Evolutionary conservation across 106 monocot species (phyloP), one percentile per base, ranked within the genome.

Genomic region (Vanilla planifolia): DNA sequence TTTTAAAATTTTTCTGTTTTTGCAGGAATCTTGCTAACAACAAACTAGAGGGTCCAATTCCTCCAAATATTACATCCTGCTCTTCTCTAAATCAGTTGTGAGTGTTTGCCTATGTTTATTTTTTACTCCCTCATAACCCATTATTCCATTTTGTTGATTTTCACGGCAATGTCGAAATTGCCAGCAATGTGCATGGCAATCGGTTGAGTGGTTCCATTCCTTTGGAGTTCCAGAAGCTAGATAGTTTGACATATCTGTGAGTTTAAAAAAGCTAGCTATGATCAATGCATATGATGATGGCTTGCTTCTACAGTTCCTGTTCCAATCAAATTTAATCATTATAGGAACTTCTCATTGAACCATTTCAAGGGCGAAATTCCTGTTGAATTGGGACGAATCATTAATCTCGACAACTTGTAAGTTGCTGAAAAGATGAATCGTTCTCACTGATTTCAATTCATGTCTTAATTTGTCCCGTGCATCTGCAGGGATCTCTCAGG

Each of bases 371-470:
- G 92, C 7, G 15, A 62, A 27, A 82, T 98, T 69, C 98, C 91
- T 10, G 10, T 70, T 45, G 87, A 98, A 55, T 65, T 98, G 27
- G 98, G 98, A 4, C 77, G 50, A 55, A 88, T 91, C 20, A 41
- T 98, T 48, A 98, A 98, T 62, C 92, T 98, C 45, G 98, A 98
- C 50, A 92, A 91, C 10, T 74, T 98, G 94, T 98, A 80, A 81
- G 79, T 17, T 33, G 9, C 34, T 35, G 1, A 35, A 35, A 20
- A 34, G 57, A 20, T 19, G 57, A 57, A 57, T 36, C 15, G 35
- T 57, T 14, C 34, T 57, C 35, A 8, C 33, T 35, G 19, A 28
- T 57, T 0, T 15, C 35, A 36, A 10, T 20, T 19, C 19, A 57
- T 35, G 9, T 36, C 57, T 34, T 15, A 22, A 48, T 17, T 47